phyloP scores from a whole-genome alignment of 2,329 filamentous ascomycete species.

The Fusarium sp. region DNA sequence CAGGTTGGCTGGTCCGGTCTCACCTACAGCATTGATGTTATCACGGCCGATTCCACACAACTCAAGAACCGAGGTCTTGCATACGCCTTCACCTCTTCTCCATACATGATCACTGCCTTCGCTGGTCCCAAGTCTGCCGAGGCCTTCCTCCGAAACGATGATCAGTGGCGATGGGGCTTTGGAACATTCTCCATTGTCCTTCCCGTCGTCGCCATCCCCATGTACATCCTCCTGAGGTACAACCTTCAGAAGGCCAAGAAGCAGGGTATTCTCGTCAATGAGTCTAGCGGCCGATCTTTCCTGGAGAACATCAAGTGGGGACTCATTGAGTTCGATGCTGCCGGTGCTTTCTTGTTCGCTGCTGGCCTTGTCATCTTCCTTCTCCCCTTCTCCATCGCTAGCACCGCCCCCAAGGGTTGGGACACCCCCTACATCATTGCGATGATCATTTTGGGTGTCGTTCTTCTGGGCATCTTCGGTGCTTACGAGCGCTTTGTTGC shows the following conservation, averaged over 20 bases:
- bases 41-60: conserved; percentile 69
- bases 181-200: conserved; percentile 72
- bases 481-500: conserved; percentile 66
- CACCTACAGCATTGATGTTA: conserved; percentile 68
- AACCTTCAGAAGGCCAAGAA: conserved; percentile 66
- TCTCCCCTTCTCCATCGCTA: conserved; percentile 66
- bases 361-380: conserved; percentile 62
- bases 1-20: conserved; percentile 69
- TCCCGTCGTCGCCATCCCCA: conserved; percentile 66
- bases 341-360: conserved; percentile 62
- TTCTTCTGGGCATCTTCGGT: conserved; percentile 60
- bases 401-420: conserved; percentile 55
- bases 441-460: conserved; percentile 66
- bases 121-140: conserved; percentile 43
- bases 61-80: conserved; percentile 53
- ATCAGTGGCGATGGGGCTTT: conserved; percentile 52
- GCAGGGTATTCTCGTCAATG: conserved; percentile 54
- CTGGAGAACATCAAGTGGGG: conserved; percentile 52
- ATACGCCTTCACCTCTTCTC: conserved; percentile 52
- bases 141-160: conserved; percentile 32
- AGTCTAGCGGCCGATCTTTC: conserved; percentile 53
- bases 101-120: conserved; percentile 58
- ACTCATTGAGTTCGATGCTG: conserved; percentile 37
- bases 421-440: conserved; percentile 59
- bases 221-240: conserved; percentile 63